These are phyloP conservation scores for Endocarpon pusillum DNA, from an alignment of 495 filamentous ascomycete genomes.

Conservation along the genomic window DNA sequence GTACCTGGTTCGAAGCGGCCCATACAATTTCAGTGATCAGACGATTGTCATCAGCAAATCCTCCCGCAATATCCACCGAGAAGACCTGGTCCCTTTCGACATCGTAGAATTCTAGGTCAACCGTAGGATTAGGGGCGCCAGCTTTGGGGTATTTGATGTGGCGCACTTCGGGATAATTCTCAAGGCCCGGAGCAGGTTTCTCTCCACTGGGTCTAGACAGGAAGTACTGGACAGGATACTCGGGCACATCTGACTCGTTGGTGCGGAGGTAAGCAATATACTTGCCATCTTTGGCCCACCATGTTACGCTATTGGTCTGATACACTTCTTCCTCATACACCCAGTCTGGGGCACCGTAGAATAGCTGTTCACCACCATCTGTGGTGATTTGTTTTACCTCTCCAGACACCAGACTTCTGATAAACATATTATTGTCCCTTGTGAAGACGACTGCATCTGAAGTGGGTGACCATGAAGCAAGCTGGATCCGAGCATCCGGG, in stretches of 20 bases:
- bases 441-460: slow-evolving; percentile 78
- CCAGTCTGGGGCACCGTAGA: slow-evolving; percentile 98
- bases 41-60: slow-evolving; percentile 64
- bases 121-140: slow-evolving; percentile 80
- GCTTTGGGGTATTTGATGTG: slow-evolving; percentile 96
- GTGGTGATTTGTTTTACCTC: slow-evolving; percentile 57
- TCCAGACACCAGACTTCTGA: slow-evolving; percentile 49
- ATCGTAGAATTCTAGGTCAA: slow-evolving; percentile 79
- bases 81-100: slow-evolving; percentile 65
- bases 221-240: slow-evolving; percentile 90
- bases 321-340: slow-evolving; percentile 98
- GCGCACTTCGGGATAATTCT: slow-evolving; percentile 78
- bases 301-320: slow-evolving; percentile 60
- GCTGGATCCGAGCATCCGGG: slow-evolving; percentile 50
- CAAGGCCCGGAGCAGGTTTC: slow-evolving; percentile 50
- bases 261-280: slow-evolving; percentile 83
- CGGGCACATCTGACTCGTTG: slow-evolving; percentile 80
- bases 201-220: slow-evolving; percentile 71
- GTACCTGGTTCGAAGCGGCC: slow-evolving; percentile 59
- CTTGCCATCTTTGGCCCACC: slow-evolving; percentile 83
- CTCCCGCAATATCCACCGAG: slow-evolving; percentile 53
- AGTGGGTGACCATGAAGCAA: slow-evolving; percentile 79
- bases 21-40: slow-evolving; percentile 89
- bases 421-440: slow-evolving; percentile 70
- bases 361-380: slow-evolving; percentile 71